Conservation (phyloP, 208 protist species). For the Trichomonas tenax region DNA sequence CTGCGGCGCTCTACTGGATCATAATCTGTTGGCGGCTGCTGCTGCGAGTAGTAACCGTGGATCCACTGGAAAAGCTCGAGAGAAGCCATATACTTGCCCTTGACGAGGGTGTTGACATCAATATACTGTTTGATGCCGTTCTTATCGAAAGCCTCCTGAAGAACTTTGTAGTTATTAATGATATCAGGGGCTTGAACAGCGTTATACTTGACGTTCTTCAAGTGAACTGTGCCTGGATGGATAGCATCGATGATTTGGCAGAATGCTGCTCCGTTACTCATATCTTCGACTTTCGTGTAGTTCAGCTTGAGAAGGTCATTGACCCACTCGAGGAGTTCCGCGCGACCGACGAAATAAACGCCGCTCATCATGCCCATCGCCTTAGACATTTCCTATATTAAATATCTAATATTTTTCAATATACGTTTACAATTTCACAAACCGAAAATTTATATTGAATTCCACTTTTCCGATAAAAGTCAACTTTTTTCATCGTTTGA, state of each 20-base stretch:
- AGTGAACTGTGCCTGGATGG: not conserved
- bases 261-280: not conserved
- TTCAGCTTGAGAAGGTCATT: not conserved
- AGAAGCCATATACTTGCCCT: slow-evolving; percentile 1
- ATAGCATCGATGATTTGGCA: slow-evolving; percentile 16
- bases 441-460: no score
- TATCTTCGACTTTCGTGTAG: slow-evolving; percentile 3
- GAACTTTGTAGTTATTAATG: slow-evolving; percentile 4
- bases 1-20: not conserved
- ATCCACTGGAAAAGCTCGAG: not conserved
- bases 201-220: not conserved
- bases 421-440: no score
- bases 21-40: not conserved
- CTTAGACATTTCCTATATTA: not conserved
- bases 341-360: not conserved
- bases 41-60: not conserved
- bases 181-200: not conserved
- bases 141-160: not conserved
- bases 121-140: slow-evolving; percentile 1
- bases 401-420: not conserved
- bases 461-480: no score
- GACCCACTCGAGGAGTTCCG: slow-evolving; percentile 12
- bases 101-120: not conserved
- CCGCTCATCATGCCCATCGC: slow-evolving; percentile 6
- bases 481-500: no score